Evolutionary conservation across 2,329 filamentous ascomycete species (phyloP).

Genomic region (Teratosphaeria viscida): DNA sequence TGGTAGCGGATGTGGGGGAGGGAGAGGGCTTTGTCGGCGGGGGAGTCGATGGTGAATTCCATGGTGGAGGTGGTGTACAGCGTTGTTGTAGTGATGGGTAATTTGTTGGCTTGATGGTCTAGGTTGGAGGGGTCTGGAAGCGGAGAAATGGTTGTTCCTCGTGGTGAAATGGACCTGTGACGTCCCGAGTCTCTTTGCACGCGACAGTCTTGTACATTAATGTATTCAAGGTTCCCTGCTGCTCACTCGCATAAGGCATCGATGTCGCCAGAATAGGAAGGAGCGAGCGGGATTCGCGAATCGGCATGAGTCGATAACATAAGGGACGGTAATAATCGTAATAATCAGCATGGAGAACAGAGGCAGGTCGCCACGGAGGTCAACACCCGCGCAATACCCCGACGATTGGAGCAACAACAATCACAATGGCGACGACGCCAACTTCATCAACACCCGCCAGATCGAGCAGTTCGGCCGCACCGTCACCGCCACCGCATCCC

Average conservation of each 20-base stretch:
- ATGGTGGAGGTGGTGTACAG: constrained; percentile 40
- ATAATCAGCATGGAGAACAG: constrained; percentile 14
- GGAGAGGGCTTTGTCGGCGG: constrained; percentile 72
- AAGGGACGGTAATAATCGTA: background rate
- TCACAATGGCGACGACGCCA: constrained; percentile 11
- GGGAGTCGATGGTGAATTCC: constrained; percentile 85
- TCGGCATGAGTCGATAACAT: constrained; percentile 2
- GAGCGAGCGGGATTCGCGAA: background rate
- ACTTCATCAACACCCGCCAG: constrained; percentile 50
- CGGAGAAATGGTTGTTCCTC: background rate
- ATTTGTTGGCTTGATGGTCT: background rate
- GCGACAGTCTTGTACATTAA: background rate
- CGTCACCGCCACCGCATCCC: constrained; percentile 69
- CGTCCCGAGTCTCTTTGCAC: background rate
- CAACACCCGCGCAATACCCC: background rate
- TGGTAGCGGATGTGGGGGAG: constrained; percentile 77
- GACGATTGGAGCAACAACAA: background rate
- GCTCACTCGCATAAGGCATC: background rate
- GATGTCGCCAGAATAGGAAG: background rate
- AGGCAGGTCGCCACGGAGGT: constrained; percentile 5
- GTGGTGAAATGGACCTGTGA: background rate
- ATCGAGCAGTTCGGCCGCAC: constrained; percentile 65
- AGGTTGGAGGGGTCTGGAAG: background rate
- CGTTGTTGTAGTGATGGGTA: background rate
- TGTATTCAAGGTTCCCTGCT: background rate